Evolutionary conservation across 305 asterid genomes (phyloP), one percentile per base, ranked within the genome.

Genomic region (Solanum hybrid): DNA sequence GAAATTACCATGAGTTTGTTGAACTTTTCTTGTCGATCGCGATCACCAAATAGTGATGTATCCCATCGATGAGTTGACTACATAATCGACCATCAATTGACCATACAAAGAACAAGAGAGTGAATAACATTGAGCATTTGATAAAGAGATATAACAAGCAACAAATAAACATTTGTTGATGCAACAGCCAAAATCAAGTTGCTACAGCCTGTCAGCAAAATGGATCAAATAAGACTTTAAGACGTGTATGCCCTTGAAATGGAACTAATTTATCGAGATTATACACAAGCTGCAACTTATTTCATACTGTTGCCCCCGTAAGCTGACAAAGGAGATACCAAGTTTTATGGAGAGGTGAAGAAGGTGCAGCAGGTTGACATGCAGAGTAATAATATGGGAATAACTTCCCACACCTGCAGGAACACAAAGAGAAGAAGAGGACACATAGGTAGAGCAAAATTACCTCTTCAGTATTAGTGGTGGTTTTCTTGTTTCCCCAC

Each of bases 1-100:
- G 93, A 90, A 91, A 86, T 94, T 97, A 97, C 99, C 99, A 97
- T 97, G 96, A 97, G 99, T 94, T 97, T 97, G 93, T 97, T 94
- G 96, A 97, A 97, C 91, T 95, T 97, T 90, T 97, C 99, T 91
- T 97, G 99, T 11, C 98, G 95, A 84, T 97, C 99, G 42, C 95
- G 98, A 90, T 97, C 99, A 91, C 96, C 98, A 94, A 95, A 93
- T 73, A 86, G 94, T 87, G 99, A 84, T 3, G 94, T 86, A 92
- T 96, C 98, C 99, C 99, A 97, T 90, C 89, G 98, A 91, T 92
- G 96, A 92, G 95, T 91, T 61, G 97, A 91, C 99, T 96, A 93
- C 90, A 90, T 37, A 61, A 28, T 86, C 39, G 89, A 92, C 91
- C 92, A 92, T 86, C 90, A 84, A 84, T 90, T 90, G 85, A 89